Base-by-base conservation (phyloP, 306 rosid species). In the Rubus idaeus region DNA sequence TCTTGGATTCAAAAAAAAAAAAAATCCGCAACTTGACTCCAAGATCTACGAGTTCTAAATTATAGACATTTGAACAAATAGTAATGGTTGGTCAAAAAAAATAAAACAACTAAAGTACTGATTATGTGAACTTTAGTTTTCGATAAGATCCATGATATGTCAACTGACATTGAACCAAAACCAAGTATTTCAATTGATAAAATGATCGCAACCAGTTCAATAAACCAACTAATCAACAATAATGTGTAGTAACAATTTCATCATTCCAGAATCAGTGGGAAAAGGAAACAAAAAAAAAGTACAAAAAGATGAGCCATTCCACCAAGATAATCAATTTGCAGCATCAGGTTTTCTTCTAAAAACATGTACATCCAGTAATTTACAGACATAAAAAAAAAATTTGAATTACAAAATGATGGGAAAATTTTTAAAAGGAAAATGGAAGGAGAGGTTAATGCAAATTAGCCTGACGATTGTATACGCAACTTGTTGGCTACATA, bases 401-500 rank as follows among this genome's bases (percentile, higher is more conserved):
- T 75, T 23, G 46, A 58, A 82, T 47, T 39, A 44, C 81, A 23
- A 65, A 73, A 78, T 20, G 74, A 75, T 74, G 60, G 68, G 64
- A 20, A 71, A 70, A 58, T 9, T 14, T 39, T 3, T 1, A 81
- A 75, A 26, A 61, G 4, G 56, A 53, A 68, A 30, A 52, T 0
- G 71, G 21, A 61, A 7, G 13, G 18, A 13, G 45, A 4, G 49
- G 23, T 11, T 10, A 16, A 21, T 35, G 58, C 67, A 62, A 71
- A 77, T 84, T 85, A 92, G 77, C 77, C 79, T 0, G 82, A 57
- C 73, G 90, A 84, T 82, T 87, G 91, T 82, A 83, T 84, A 81
- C 99, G 94, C 83, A 96, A 78, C 90, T 96, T 96, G 87, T 92
- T 91, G 71, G 99, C 99, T 61, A 96, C 99, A 64, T 96, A 92